Evolutionary conservation across 2,329 filamentous ascomycete species (phyloP).

Genomic region (Colletotrichum navitas): DNA sequence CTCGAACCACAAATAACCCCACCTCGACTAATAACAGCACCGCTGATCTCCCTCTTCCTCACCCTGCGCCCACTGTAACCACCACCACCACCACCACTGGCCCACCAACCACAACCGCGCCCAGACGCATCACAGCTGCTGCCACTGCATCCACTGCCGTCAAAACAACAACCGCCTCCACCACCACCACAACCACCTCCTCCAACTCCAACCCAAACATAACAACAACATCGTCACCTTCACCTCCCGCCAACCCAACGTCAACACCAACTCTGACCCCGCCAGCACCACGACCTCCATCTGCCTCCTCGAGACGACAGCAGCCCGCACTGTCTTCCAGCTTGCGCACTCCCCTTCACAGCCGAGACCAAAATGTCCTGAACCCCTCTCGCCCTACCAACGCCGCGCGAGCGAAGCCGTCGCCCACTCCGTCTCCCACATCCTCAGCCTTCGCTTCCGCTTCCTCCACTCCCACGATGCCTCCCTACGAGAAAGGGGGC

Average conservation of each 20-base stretch:
- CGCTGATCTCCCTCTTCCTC: slow-evolving; percentile 8
- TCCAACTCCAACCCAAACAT: slow-evolving; percentile 16
- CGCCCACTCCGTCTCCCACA: slow-evolving; percentile 34
- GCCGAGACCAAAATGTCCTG: slow-evolving; percentile 43
- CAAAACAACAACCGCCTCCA: slow-evolving; percentile 21
- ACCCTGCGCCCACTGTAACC: not conserved
- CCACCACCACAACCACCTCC: slow-evolving; percentile 7
- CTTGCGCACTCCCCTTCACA: slow-evolving; percentile 40
- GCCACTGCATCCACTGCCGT: slow-evolving; percentile 8
- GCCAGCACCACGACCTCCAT: slow-evolving; percentile 18
- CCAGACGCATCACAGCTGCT: slow-evolving; percentile 37
- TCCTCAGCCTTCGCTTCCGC: slow-evolving; percentile 27
- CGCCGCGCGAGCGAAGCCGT: slow-evolving; percentile 40
- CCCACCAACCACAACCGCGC: slow-evolving; percentile 39
- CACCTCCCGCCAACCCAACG: slow-evolving; percentile 15
- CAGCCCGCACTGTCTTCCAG: slow-evolving; percentile 40
- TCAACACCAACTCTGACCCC: slow-evolving; percentile 30
- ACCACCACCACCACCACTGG: slow-evolving; percentile 35
- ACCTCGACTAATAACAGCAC: slow-evolving; percentile 18
- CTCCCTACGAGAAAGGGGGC: slow-evolving; percentile 63
- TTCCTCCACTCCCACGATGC: slow-evolving; percentile 37
- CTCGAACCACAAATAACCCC: slow-evolving; percentile 36
- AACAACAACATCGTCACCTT: slow-evolving; percentile 30
- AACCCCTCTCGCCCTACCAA: slow-evolving; percentile 36
- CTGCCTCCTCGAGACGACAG: slow-evolving; percentile 29